These are phyloP conservation scores for Corylus avellana DNA, from an alignment of 306 rosid species.

Conservation along the genomic window DNA sequence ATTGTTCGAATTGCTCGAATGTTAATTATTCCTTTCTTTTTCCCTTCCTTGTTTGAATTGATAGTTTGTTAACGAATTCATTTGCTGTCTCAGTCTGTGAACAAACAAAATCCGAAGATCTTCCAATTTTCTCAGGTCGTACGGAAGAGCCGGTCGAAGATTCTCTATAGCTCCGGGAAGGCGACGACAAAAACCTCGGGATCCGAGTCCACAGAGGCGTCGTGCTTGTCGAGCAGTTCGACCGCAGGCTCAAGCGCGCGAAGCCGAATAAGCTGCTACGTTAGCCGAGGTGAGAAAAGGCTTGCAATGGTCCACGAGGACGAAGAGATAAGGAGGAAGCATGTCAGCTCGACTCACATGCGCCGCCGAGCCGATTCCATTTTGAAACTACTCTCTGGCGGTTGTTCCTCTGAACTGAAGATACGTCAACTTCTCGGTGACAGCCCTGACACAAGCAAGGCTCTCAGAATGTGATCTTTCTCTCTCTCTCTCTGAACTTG, in stretches of 20 bases:
- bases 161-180: conserved; percentile 33
- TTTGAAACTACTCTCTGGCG: conserved; percentile 60
- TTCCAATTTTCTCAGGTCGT: conserved; percentile 46
- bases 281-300: conserved; percentile 28
- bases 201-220: conserved; percentile 49
- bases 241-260: conserved; percentile 56
- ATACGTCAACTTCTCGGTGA: conserved; percentile 85
- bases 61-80: neutral
- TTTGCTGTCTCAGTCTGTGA: conserved; percentile 10
- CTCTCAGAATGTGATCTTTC: conserved; percentile 76
- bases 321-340: conserved; percentile 23
- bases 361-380: conserved; percentile 71
- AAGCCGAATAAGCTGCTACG: conserved; percentile 49
- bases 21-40: neutral
- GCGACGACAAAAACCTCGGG: conserved; percentile 30
- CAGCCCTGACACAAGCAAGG: conserved; percentile 97
- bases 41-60: neutral
- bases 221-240: conserved; percentile 60
- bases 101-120: conserved; percentile 5
- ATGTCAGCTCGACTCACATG: conserved; percentile 42
- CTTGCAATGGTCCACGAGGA: conserved; percentile 19
- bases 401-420: conserved; percentile 65
- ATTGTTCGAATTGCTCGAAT: neutral
- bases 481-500: neutral
- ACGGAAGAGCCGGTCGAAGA: conserved; percentile 71